Evolutionary conservation across 352 stramenopile species (phyloP), one percentile per base, ranked within the genome.

Genomic region (Pythium insidiosum): DNA sequence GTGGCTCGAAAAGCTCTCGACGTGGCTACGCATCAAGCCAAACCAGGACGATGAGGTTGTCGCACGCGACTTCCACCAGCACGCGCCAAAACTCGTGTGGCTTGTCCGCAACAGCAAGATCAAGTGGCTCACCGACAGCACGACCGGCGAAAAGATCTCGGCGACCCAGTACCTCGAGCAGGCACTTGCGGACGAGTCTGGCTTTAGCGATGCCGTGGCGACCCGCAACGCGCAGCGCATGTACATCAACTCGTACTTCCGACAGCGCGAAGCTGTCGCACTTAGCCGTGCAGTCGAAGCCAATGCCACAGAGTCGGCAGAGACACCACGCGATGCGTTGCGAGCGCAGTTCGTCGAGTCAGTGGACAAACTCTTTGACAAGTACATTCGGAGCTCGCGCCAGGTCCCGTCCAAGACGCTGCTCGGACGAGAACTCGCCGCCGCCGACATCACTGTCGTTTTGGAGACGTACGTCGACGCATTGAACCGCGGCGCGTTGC

Each of bases 1-100:
- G 21, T 86, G 73, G 73, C 44, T 82, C 13, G 47, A 55, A 12
- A 50, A 63, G 5, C 34, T 86, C 24, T 38, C 56, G 7, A 30
- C 61, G 39, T 43, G 56, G 37, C 49, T 86, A 21, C 58, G 72
- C 43, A 53, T 86, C 30, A 76, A 72, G 43, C 43, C 52, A 10
- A 76, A 70, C 38, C 73, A 86, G 53, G 70, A 86, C 50, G 70
- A 80, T 41, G 57, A 70, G 6, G 57, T 48, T 36, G 31, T 51
- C 66, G 68, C 49, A 12, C 61, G 45, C 23, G 68, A 75, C 16
- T 79, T 84, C 21, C 56, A 56, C 34, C 26, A 60, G 11, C 67
- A 83, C 41, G 62, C 73, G 13, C 74, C 74, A 9, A 73, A 69
- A 43, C 62, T 87, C 28, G 39, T 87, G n/a, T 87, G 71, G 71